Evolutionary conservation across 2,329 filamentous ascomycete species (phyloP).

Genomic region (Leptographium radiaticola): DNA sequence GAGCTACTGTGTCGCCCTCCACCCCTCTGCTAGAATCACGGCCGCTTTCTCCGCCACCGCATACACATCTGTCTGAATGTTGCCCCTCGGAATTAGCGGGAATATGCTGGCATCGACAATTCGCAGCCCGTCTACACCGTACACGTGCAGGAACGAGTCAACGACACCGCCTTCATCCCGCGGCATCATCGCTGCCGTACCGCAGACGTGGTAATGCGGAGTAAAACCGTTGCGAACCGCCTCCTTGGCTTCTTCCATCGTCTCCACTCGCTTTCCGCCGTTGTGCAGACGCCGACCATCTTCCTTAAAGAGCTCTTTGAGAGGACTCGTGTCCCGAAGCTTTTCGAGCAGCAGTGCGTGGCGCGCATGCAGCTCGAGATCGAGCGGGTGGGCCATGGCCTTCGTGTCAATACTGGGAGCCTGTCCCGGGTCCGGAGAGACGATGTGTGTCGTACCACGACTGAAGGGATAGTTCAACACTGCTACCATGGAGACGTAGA

Average conservation of each 20-base stretch:
- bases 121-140: conserved; percentile 28
- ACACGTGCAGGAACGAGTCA: conserved; percentile 25
- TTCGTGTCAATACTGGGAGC: conserved; percentile 34
- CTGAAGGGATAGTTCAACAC: conserved; percentile 50
- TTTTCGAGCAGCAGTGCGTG: conserved; percentile 28
- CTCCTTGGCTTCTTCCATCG: conserved; percentile 14
- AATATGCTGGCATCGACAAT: conserved; percentile 30
- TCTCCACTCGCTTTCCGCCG: background rate
- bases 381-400: conserved; percentile 41
- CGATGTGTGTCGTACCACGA: conserved; percentile 46
- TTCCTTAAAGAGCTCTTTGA: conserved; percentile 5
- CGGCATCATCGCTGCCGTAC: conserved; percentile 29
- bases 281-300: background rate
- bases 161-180: conserved; percentile 29
- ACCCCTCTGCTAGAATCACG: conserved; percentile 9
- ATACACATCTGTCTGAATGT: conserved; percentile 15
- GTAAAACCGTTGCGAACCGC: conserved; percentile 10
- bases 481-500: conserved; percentile 39
- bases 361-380: conserved; percentile 37
- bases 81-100: conserved; percentile 25
- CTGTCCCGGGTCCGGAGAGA: conserved; percentile 22
- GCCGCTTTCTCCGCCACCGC: conserved; percentile 25
- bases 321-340: conserved; percentile 9
- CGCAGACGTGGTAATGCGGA: conserved; percentile 22
- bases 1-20: background rate